phyloP scores from a whole-genome alignment of 202 grass and related monocot species.

The Hordeum pubiflorum region DNA sequence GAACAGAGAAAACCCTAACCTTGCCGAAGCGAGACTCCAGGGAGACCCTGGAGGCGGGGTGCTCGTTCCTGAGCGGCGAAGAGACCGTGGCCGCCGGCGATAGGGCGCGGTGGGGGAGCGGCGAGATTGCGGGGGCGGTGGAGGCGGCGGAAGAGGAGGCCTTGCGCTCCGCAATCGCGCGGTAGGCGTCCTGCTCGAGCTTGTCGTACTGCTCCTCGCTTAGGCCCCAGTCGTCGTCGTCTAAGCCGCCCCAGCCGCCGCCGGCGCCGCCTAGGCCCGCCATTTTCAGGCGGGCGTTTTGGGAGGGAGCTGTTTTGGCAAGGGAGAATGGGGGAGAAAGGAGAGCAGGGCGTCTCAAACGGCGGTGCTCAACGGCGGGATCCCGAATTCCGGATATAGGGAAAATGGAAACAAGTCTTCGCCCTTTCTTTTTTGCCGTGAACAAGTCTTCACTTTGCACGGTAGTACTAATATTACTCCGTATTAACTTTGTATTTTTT shows the following conservation, averaged over 20 bases:
- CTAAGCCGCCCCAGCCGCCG: constrained; percentile 5
- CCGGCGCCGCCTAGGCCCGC: constrained; percentile 25
- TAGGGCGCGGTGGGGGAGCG: constrained; percentile 29
- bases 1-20: constrained; percentile 36
- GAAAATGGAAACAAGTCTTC: too few relatives aligned
- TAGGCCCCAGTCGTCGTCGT: constrained; percentile 64
- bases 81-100: background rate
- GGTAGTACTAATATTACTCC: too few relatives aligned
- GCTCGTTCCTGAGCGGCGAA: constrained; percentile 31
- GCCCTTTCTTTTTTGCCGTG: too few relatives aligned
- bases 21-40: constrained; percentile 40
- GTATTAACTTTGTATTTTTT: too few relatives aligned
- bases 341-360: background rate
- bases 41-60: constrained; percentile 33
- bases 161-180: constrained; percentile 51
- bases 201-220: constrained; percentile 62
- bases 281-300: constrained; percentile 27
- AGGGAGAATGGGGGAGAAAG: too few relatives aligned
- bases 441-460: too few relatives aligned
- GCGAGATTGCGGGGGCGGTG: constrained; percentile 26
- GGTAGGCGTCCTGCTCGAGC: constrained; percentile 59
- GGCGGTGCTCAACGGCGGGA: background rate
- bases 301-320: background rate
- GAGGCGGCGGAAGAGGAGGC: constrained; percentile 38
- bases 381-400: too few relatives aligned